Evolutionary conservation across 2,329 filamentous ascomycete species (phyloP).

Genomic region (Hypoxylon sp.): DNA sequence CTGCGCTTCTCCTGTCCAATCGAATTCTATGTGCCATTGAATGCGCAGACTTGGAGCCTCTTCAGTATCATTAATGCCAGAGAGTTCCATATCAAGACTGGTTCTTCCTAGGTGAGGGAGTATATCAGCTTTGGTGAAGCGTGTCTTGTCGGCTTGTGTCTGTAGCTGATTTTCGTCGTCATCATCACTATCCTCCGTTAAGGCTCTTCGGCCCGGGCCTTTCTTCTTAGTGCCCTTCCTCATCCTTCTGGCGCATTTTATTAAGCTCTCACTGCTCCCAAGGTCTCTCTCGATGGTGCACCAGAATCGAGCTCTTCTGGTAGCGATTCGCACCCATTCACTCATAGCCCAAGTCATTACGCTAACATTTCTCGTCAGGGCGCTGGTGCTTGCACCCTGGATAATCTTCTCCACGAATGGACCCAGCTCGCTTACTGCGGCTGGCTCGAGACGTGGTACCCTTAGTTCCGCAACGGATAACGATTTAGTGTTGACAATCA

Average conservation of each 20-base stretch:
- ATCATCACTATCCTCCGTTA: slow-evolving; percentile 40
- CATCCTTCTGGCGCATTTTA: slow-evolving; percentile 53
- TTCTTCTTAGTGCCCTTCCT: slow-evolving; percentile 49
- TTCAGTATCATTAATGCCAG: slow-evolving; percentile 54
- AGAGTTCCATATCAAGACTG: slow-evolving; percentile 62
- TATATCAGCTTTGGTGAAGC: slow-evolving; percentile 61
- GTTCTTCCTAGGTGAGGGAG: slow-evolving; percentile 68
- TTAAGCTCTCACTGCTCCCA: slow-evolving; percentile 54
- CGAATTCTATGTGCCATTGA: slow-evolving; percentile 75
- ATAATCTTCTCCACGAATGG: slow-evolving; percentile 65
- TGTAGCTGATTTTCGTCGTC: slow-evolving; percentile 41
- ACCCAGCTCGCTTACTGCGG: slow-evolving; percentile 71
- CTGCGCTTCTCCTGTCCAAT: slow-evolving; percentile 80
- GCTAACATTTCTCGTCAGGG: slow-evolving; percentile 69
- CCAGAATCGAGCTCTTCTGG: slow-evolving; percentile 76
- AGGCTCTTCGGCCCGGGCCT: slow-evolving; percentile 42
- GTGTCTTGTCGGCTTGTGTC: slow-evolving; percentile 38
- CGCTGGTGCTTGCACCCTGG: slow-evolving; percentile 58
- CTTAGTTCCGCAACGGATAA: slow-evolving; percentile 67
- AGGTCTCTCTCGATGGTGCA: slow-evolving; percentile 66
- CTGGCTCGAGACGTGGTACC: slow-evolving; percentile 70
- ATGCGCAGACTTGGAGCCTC: slow-evolving; percentile 65
- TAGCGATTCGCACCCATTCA: slow-evolving; percentile 75
- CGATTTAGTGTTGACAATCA: slow-evolving; percentile 70
- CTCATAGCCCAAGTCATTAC: slow-evolving; percentile 77